These are phyloP conservation scores for Ascomycota sp. DNA, from an alignment of 2,329 filamentous ascomycete genomes.

Conservation along the genomic window DNA sequence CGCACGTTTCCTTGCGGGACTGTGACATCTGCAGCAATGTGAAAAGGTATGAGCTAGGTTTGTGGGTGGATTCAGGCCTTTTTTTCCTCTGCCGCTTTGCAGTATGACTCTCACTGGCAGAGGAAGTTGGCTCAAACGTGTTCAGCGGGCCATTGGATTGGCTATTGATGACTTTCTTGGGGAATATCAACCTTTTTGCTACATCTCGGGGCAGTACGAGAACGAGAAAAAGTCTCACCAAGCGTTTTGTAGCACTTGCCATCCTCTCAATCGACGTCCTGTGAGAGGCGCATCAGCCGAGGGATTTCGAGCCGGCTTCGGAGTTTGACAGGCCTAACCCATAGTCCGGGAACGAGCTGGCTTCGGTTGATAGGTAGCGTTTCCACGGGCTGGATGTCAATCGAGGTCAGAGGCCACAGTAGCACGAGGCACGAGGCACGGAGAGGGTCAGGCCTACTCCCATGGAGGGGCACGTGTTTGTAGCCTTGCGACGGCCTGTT, in stretches of 20 bases:
- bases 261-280: neutral
- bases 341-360: conserved; percentile 21
- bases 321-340: conserved; percentile 10
- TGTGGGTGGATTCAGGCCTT: neutral
- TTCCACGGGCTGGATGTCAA: conserved; percentile 9
- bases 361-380: conserved; percentile 14
- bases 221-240: neutral
- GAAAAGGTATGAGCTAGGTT: neutral
- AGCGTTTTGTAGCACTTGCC: neutral
- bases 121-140: conserved; percentile 1
- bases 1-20: too few species aligned
- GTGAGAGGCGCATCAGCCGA: neutral
- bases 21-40: too few species aligned
- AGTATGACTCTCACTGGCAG: neutral
- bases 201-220: neutral
- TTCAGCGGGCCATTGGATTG: neutral
- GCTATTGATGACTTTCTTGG: neutral
- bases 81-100: conserved; percentile 1
- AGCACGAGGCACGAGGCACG: neutral
- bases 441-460: conserved; percentile 10
- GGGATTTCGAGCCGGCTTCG: neutral
- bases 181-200: neutral
- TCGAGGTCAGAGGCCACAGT: conserved; percentile 1
- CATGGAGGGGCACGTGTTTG: conserved; percentile 5
- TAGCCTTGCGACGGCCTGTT: conserved; percentile 5